Evolutionary conservation across 1,139 yeast genomes (phyloP), one percentile per base, ranked within the genome.

Genomic region (Debaryomyces sp.): DNA sequence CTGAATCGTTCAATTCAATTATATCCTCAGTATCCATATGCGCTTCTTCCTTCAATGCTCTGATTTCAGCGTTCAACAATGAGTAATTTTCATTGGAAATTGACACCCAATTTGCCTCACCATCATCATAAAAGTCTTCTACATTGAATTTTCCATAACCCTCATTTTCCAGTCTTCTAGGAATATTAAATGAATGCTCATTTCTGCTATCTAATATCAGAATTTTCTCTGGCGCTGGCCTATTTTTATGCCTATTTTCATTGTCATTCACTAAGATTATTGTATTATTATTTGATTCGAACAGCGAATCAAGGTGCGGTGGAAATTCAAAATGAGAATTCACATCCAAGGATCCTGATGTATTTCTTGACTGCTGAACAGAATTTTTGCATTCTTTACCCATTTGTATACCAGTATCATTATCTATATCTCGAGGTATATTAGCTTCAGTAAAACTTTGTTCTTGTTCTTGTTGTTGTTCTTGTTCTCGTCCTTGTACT

Each of bases 21-120:
- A 56, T 59, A 18, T 56, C 61, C 22, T 47, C 44, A 1, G 60
- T 41, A 45, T 56, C 56, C 57, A 53, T 55, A 45, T 52, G 39
- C 6, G 54, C 54, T 34, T 53, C 63, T 23, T 55, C 62, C 48
- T 54, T 58, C 41, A 64, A 52, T 30, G 63, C 62, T 23, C 50
- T 54, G 12, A 64, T 49, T 39, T 66, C 67, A 3, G 52, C 56
- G 27, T 59, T 59, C 29, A 66, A 59, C 5, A 63, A 54, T 7
- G 64, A 59, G 8, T 53, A 34, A 17, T 63, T 63, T 27, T 67
- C 71, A 30, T 67, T 52, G 10, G 64, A 54, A 12, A 68, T 53
- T 4, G 60, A 40, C 5, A 66, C 60, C 80, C 80, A 75, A 51
- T 75, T 75, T 6, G 71, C 62, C 46, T 66, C 70, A 1, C 70